Evolutionary conservation across 169 alveolate genomes (phyloP), one percentile per base, ranked within the genome.

Genomic region (Cyclospora cayetanensis): DNA sequence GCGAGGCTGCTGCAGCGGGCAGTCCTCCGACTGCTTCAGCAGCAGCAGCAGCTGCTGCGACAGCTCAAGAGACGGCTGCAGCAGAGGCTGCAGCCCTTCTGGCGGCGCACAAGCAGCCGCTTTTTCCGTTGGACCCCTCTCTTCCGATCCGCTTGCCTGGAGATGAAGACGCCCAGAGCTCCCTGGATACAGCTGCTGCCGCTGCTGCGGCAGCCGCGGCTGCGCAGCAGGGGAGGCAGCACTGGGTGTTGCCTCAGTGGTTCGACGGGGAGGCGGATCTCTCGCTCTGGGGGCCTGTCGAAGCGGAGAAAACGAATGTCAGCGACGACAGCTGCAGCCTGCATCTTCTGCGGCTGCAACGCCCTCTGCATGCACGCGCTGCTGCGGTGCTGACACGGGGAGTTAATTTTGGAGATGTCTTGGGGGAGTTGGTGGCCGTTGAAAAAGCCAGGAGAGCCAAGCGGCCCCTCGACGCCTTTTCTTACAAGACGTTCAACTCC

Each of bases 21-120:
- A 60, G 63, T 11, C 63, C 63, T 37, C 63, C 39, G 15, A 22
- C 29, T 0, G 85, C 53, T 22, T 27, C 80, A 7, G 18, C 80
- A 20, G 63, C 85, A 18, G 53, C 60, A 18, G 85, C 85, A 18
- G 85, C 85, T 39, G 85, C 85, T 39, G 85, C 85, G 0, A 20
- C 34, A 12, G 85, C 85, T 4, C 41, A 20, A 15, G 85, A 20
- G 4, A 41, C 85, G 11, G 85, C 85, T 4, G 85, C 85, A 39
- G 60, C 85, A 74, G 65, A 74, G 22, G 85, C 85, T 18, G 85
- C 85, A 39, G 85, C 85, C n/a, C 85, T 41, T n/a, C 65, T 35
- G 11, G 85, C 85, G 22, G 60, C 85, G 18, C 66, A 27, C 66
- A 29, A 37, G 76, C 77, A 55, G 76, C 20, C 41, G 35, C 46